Conservation (phyloP, 164 flowering plant species). For the Dillenia turbinata region DNA sequence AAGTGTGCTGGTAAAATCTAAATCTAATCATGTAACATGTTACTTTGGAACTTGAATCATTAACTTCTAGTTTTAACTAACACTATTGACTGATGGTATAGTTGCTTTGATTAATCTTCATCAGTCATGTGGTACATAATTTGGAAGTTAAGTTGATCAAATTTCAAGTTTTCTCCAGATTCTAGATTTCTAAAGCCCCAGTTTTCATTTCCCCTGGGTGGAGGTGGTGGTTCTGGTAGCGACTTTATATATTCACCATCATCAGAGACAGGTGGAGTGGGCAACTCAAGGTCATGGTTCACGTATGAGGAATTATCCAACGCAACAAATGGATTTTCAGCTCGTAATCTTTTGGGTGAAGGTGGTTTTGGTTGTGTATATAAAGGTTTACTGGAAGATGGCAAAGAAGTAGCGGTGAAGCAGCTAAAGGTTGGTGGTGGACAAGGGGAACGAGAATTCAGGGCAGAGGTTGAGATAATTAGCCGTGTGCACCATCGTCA, state of each 20-base stretch:
- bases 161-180: constrained; percentile 26
- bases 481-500: constrained; percentile 60
- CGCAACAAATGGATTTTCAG: constrained; percentile 48
- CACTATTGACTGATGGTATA: no score
- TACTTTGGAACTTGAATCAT: no score
- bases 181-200: constrained; percentile 33
- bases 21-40: no score
- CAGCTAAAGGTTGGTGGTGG: constrained; percentile 53
- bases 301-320: constrained; percentile 42
- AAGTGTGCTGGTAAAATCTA: no score
- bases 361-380: constrained; percentile 39
- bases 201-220: constrained; percentile 20
- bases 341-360: constrained; percentile 23
- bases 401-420: constrained; percentile 55
- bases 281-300: constrained; percentile 44
- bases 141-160: background rate
- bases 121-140: background rate
- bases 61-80: no score
- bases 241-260: constrained; percentile 27
- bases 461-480: constrained; percentile 62
- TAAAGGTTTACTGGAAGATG: constrained; percentile 45
- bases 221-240: constrained; percentile 22
- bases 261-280: constrained; percentile 24
- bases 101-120: background rate
- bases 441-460: constrained; percentile 63